A percentile compares a stretch with the other conserved stretches of the same genome.
Evolutionary conservation across 441 rosid species (phyloP).

Genomic region (Pelargonium myrrhifolium): DNA sequence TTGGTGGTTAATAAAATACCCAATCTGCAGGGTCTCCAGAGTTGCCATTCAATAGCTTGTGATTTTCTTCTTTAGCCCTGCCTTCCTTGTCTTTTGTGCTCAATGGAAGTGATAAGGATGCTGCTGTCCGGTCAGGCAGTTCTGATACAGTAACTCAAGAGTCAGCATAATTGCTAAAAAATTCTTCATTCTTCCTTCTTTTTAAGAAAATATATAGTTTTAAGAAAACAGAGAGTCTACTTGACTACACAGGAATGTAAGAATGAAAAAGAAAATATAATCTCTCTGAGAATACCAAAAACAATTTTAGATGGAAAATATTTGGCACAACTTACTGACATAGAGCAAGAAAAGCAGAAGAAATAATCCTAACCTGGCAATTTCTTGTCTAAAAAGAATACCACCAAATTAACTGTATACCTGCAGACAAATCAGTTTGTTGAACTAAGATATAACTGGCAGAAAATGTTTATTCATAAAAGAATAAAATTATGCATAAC

Average conservation of each 20-base stretch:
- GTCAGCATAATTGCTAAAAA: slow-evolving; percentile 15
- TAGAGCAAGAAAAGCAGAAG: neutral
- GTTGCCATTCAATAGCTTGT: slow-evolving; percentile 92
- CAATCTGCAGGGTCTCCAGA: slow-evolving; percentile 74
- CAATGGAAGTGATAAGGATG: slow-evolving; percentile 53
- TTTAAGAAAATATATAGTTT: too few species aligned
- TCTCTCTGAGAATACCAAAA: slow-evolving; percentile 40
- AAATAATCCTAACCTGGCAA: slow-evolving; percentile 2
- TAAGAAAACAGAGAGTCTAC: too few species aligned
- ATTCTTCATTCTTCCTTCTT: neutral
- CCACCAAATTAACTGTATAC: slow-evolving; percentile 26
- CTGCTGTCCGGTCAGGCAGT: slow-evolving; percentile 60
- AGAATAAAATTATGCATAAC: neutral
- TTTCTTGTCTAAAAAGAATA: slow-evolving; percentile 2
- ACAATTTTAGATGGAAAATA: too few species aligned
- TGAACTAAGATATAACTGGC: neutral
- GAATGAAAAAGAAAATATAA: too few species aligned
- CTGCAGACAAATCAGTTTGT: slow-evolving; percentile 33
- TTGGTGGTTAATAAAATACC: slow-evolving; percentile 36
- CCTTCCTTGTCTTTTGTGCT: slow-evolving; percentile 55
- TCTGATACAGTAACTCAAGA: slow-evolving; percentile 43
- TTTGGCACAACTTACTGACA: too few species aligned
- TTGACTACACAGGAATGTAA: too few species aligned
- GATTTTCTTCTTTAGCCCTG: slow-evolving; percentile 76
- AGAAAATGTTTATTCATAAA: neutral